phyloP scores from a whole-genome alignment of 2,329 filamentous ascomycete genomes.

The Arachnomyces sp. region DNA sequence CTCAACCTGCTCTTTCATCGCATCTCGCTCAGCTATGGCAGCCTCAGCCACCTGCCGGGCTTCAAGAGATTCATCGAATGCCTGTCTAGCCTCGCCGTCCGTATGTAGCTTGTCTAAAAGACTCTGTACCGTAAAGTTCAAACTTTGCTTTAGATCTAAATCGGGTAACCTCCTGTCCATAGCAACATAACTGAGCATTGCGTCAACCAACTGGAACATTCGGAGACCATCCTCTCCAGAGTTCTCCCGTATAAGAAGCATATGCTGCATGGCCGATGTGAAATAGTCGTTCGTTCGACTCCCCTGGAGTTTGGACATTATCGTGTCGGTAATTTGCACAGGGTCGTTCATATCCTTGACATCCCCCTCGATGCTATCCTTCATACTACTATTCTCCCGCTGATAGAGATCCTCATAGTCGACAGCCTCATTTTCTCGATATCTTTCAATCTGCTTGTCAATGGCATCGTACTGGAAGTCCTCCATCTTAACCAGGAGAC shows the following conservation, averaged over 20 bases:
- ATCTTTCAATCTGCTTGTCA: slow-evolving; percentile 94
- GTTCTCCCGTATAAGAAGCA: slow-evolving; percentile 84
- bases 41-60: slow-evolving; percentile 89
- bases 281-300: slow-evolving; percentile 92
- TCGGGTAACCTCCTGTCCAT: slow-evolving; percentile 95
- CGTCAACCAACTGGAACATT: slow-evolving; percentile 96
- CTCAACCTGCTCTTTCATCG: slow-evolving; percentile 81
- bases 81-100: slow-evolving; percentile 87
- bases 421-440: slow-evolving; percentile 88
- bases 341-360: slow-evolving; percentile 90
- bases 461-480: slow-evolving; percentile 96
- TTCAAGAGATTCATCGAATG: slow-evolving; percentile 84
- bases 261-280: slow-evolving; percentile 86
- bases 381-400: slow-evolving; percentile 80
- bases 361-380: slow-evolving; percentile 78
- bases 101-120: slow-evolving; percentile 93
- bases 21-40: slow-evolving; percentile 91
- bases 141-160: slow-evolving; percentile 94
- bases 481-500: slow-evolving; percentile 93
- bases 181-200: slow-evolving; percentile 98
- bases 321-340: slow-evolving; percentile 86
- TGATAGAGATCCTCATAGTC: slow-evolving; percentile 98
- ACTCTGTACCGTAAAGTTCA: slow-evolving; percentile 95
- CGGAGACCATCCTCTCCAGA: slow-evolving; percentile 84
- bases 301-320: slow-evolving; percentile 74